Evolutionary conservation across 805 yeast genomes (phyloP), one percentile per base, ranked within the genome.

Genomic region (Yarrowia deformans): DNA sequence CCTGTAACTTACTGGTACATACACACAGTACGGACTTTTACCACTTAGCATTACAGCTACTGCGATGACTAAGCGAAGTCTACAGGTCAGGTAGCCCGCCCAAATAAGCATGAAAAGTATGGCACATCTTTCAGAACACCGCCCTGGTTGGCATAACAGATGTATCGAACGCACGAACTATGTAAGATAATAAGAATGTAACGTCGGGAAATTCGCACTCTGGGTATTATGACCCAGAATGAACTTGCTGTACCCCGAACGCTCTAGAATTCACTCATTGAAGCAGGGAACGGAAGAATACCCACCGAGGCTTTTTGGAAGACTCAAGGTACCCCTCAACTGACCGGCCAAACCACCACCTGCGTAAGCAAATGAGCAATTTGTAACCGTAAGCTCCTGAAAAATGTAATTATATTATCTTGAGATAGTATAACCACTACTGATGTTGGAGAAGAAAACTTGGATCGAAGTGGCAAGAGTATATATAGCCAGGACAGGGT

Each of bases 251-350:
- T 19, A 34, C 13, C 66, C 66, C 52, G 66, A 60, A 18, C 66
- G 66, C 52, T 60, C 66, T 60, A 60, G 48, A 18, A 60, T 60
- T 60, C 52, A 60, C 66, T 60, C 66, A 60, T 60, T 60, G 66
- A 60, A 60, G 66, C 66, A 60, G 66, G 66, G 66, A 60, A 60
- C 66, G 66, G 66, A 60, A 60, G 66, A 60, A 60, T 60, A 60
- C 66, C 66, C 66, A 60, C 66, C 42, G 66, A 60, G 66, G 66
- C 66, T 60, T 60, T 60, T 60, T 60, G 66, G 66, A 60, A 60
- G 66, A 60, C 66, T 60, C 66, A 60, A 60, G 66, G 66, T 60
- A 60, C 42, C 66, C 66, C 66, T 60, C 66, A 60, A 60, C 66
- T 60, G 66, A 60, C 66, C 66, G 66, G 66, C 66, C 66, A 45